Evolutionary conservation across 768 basidiomycete species (phyloP), one percentile per base, ranked within the genome.

Genomic region (Hygrocybe punicea): DNA sequence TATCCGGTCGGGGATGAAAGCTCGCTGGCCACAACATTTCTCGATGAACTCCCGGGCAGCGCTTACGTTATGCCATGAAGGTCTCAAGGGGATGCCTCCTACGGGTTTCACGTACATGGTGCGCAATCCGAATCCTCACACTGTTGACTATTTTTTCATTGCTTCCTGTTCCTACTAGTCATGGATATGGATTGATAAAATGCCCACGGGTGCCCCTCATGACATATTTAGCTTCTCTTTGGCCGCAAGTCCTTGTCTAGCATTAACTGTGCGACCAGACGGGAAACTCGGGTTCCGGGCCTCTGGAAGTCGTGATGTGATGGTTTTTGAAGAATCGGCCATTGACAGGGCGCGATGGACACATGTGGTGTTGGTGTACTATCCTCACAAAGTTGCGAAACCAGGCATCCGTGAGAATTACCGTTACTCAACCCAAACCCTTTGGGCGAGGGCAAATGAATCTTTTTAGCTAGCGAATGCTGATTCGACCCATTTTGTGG

Each of bases 1-100:
- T 24, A 77, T 93, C 53, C 81, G 87, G 6, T 78, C 80, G 46
- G 84, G 83, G 2, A 85, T 89, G 78, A 86, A 83, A 67, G 84
- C 84, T 37, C 79, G 84, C 34, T 93, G 91, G 91, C 83, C 87
- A 1, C 81, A 84, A 55, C 91, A 93, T 65, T 81, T 93, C 58
- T 87, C 84, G 2, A 72, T 92, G 62, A 84, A 84, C 65, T 78
- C 79, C 2, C 67, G 73, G 5, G 81, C 86, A 2, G 71, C 80
- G 8, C 60, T 91, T 6, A 72, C 76, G 3, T 66, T 86, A 33
- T 69, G 71, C 1, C 79, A 84, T 45, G 72, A 76, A n/a, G 72
- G 69, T n/a, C 66, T 69, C 35, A 80, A 78, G 57, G 81, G 81
- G 0, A 68, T 91, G 44, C 85, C 87, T 0, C 62, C 73, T 1